These are phyloP conservation scores for Pulveroboletus sp. DNA, from an alignment of 768 basidiomycete genomes.

Conservation along the genomic window DNA sequence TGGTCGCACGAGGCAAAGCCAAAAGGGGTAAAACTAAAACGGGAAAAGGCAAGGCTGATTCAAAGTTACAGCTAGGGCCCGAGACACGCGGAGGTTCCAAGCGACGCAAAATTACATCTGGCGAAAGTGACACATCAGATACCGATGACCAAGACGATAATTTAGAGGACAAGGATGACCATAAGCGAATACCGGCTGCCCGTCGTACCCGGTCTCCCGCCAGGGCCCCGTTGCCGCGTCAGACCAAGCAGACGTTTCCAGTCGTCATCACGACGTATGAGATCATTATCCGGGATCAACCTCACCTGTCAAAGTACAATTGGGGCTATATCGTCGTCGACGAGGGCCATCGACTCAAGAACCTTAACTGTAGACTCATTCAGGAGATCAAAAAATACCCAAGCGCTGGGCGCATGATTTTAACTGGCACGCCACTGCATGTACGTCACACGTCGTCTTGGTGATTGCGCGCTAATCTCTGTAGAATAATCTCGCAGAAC, in stretches of 20 bases:
- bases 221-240: conserved; percentile 3
- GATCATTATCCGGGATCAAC: conserved; percentile 83
- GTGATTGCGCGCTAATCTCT: background rate
- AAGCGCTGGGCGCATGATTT: conserved; percentile 84
- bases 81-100: conserved; percentile 13
- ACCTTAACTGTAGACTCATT: conserved; percentile 88
- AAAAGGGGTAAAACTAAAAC: conserved; percentile 19
- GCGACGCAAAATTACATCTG: conserved; percentile 18
- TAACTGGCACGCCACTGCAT: conserved; percentile 96
- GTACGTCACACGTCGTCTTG: conserved; percentile 41
- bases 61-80: conserved; percentile 12
- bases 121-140: conserved; percentile 7
- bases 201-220: conserved; percentile 12
- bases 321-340: conserved; percentile 97
- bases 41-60: conserved; percentile 4
- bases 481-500: conserved; percentile 94
- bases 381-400: conserved; percentile 85
- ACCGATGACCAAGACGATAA: conserved; percentile 14
- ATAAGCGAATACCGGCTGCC: conserved; percentile 17
- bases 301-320: conserved; percentile 59
- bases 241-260: conserved; percentile 52
- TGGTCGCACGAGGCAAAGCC: conserved; percentile 18
- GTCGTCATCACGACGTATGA: conserved; percentile 92
- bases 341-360: conserved; percentile 94
- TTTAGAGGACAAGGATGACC: conserved; percentile 8